These are phyloP conservation scores for Xylariaceae sp. DNA, from an alignment of 2,329 filamentous ascomycete species.

Conservation along the genomic window DNA sequence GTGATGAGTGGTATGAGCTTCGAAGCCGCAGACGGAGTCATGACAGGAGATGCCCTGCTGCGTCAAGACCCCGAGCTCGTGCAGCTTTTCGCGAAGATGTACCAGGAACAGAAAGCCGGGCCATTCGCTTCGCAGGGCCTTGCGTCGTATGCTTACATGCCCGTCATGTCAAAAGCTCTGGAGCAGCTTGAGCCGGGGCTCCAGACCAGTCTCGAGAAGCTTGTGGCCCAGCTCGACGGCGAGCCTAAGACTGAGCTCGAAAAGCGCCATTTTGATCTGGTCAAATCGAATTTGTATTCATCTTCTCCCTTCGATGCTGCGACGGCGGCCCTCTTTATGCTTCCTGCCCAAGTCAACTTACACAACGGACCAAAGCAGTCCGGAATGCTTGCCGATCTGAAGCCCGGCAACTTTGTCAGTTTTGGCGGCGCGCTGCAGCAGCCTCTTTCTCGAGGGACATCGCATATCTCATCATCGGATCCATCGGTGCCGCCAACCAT, in stretches of 20 bases:
- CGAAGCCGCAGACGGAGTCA: conserved; percentile 8
- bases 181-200: background rate
- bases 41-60: conserved; percentile 10
- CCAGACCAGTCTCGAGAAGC: too few relatives aligned
- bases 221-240: too few relatives aligned
- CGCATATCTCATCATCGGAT: conserved; percentile 16
- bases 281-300: too few relatives aligned
- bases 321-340: too few relatives aligned
- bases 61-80: conserved; percentile 10
- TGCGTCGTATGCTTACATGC: background rate
- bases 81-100: conserved; percentile 4
- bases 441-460: conserved; percentile 19
- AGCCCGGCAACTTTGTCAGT: background rate
- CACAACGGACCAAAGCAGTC: too few relatives aligned
- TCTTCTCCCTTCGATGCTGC: too few relatives aligned
- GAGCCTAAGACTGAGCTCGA: too few relatives aligned
- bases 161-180: background rate
- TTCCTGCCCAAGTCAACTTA: too few relatives aligned
- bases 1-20: conserved; percentile 4
- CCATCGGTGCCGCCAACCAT: conserved; percentile 2
- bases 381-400: too few relatives aligned
- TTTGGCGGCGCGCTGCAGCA: background rate
- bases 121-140: conserved; percentile 1
- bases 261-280: too few relatives aligned
- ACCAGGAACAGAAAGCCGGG: conserved; percentile 1